These are phyloP conservation scores for Calendula officinalis DNA, from an alignment of 129 eudicot species.

Conservation along the genomic window DNA sequence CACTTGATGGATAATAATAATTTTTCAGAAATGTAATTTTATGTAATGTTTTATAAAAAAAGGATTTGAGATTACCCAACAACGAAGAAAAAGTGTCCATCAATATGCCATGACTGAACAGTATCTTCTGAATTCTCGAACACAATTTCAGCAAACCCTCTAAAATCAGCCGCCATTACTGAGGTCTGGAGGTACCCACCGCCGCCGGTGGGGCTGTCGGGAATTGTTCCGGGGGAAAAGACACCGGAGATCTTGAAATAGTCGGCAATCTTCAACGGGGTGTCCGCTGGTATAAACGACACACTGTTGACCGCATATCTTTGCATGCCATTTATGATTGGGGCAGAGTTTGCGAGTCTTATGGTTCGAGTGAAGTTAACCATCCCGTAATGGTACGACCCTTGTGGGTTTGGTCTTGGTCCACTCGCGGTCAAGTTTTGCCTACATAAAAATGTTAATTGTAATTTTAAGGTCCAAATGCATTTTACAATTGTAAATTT, in stretches of 20 bases:
- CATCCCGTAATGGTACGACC: constrained; percentile 74
- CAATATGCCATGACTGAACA: constrained; percentile 72
- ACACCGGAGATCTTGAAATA: constrained; percentile 69
- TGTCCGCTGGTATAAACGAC: constrained; percentile 63
- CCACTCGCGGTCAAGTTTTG: constrained; percentile 81
- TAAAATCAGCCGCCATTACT: constrained; percentile 65
- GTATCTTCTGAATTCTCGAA: constrained; percentile 62
- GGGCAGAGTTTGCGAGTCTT: constrained; percentile 65
- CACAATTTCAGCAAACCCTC: constrained; percentile 58
- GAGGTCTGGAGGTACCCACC: constrained; percentile 67
- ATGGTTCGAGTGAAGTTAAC: constrained; percentile 59
- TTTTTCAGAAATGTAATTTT: background rate
- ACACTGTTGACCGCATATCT: constrained; percentile 70
- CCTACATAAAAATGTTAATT: constrained; percentile 28
- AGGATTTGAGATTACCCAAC: constrained; percentile 51
- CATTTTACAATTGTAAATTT: too few species aligned
- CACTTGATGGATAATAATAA: background rate
- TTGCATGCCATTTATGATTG: constrained; percentile 54
- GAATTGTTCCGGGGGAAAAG: constrained; percentile 48
- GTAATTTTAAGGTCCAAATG: background rate
- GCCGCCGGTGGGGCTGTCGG: constrained; percentile 52
- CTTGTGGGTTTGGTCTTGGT: constrained; percentile 86
- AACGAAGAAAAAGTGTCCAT: constrained; percentile 74
- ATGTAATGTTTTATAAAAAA: background rate
- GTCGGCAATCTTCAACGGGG: constrained; percentile 73